Base-by-base conservation (phyloP, 768 basidiomycete genomes). In the Boletus pseudo-olivaceus region DNA sequence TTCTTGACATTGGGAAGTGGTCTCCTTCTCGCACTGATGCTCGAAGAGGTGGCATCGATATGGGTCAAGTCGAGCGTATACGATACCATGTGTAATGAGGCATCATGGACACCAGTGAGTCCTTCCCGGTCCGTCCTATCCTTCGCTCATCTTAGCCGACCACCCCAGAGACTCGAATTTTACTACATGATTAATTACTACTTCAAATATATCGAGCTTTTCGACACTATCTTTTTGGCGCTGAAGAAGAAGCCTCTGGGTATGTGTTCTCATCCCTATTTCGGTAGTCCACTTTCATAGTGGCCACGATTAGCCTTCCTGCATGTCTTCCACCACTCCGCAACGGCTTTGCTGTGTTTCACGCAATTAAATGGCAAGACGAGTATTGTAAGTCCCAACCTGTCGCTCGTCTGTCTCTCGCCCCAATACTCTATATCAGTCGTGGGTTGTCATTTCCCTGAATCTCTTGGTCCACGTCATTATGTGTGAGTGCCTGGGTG, bases 121-220 rank as follows among this genome's bases (percentile, higher is more conserved):
- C 47, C 42, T 48, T 41, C 50, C 26, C 20, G 29, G 42, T 55
- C 44, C 38, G 6, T 45, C 5, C 27, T n/a, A 9, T 52, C 46
- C 19, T n/a, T 27, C 6, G 7, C 52, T 60, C 34, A 45, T 46
- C 47, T 32, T 56, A 51, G 17, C 5, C 30, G 29, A 49, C 42
- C 9, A 39, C 20, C 41, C 14, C 65, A 97, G 94, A 83, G 82
- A 69, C 78, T 98, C 71, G 90, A 98, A 75, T 88, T 94, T 67
- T 98, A 91, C 78, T 98, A 99, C 78, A 93, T 98, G 80, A 79
- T 98, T 78, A 99, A 99, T 78, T 99, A 98, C 76, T 94, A 87
- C 75, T 92, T 97, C 83, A 98, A 98, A 72, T 98, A 98, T 72
- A 76, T 97, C 59, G 97, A 99, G 75, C 83, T 98, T 55, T 71